phyloP scores from a whole-genome alignment of 495 filamentous ascomycete genomes.

The Xylaria nigripes region DNA sequence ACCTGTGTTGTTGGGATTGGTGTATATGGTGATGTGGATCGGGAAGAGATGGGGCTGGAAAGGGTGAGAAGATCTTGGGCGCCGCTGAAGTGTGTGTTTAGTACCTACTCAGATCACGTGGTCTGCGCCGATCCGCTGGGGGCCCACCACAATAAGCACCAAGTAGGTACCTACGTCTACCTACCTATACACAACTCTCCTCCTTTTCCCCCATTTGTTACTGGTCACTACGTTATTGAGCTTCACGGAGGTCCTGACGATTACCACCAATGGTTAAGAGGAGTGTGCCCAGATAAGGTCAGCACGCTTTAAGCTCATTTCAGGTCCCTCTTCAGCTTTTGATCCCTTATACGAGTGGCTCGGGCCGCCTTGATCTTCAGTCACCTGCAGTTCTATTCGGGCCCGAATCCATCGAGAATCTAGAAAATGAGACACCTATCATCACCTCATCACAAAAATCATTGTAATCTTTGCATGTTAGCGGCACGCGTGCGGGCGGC shows the following conservation, averaged over 20 bases:
- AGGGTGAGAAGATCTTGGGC: constrained; percentile 15
- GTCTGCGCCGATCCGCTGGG: not conserved
- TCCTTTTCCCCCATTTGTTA: not conserved
- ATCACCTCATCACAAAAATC: not conserved
- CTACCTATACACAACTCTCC: too few species aligned
- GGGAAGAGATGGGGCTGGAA: constrained; percentile 51
- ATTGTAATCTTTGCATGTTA: not conserved
- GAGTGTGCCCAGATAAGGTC: too few species aligned
- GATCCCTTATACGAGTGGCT: not conserved
- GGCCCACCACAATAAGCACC: too few species aligned
- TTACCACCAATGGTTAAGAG: not conserved
- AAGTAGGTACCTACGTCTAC: too few species aligned
- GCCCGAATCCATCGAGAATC: not conserved
- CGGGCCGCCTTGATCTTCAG: not conserved
- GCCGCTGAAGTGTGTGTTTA: not conserved
- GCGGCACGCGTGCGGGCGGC: not conserved
- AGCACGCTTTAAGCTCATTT: too few species aligned
- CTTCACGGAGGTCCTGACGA: not conserved
- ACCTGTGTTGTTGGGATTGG: constrained; percentile 71
- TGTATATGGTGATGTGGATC: constrained; percentile 64
- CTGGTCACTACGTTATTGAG: not conserved
- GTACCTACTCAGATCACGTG: not conserved
- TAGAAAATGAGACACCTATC: not conserved
- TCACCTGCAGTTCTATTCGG: not conserved
- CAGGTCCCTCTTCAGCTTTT: not conserved